Base-by-base conservation (phyloP, 768 basidiomycete species). In the Russula sp. region DNA sequence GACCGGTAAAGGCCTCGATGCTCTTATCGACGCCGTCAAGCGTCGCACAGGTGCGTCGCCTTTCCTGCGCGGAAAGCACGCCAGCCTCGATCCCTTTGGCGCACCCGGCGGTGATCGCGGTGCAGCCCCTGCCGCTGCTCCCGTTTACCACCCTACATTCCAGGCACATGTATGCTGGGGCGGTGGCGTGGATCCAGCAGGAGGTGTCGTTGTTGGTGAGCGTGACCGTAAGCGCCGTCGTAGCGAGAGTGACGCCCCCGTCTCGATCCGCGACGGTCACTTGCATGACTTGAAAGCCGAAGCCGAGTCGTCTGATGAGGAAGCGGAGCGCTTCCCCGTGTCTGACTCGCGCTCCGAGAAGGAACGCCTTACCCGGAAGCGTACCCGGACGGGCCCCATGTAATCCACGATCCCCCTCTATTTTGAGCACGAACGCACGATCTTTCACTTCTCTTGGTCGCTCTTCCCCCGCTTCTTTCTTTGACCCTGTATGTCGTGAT, bases 41-140 rank as follows among this genome's bases (percentile, higher is more conserved):
- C 80, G 79, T 65, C 75, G 76, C 32, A 80, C 76, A 1, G 80
- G 79, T 31, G 71, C 73, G 27, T 79, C 78, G 58, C 80, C 77
- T 53, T 81, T 81, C 71, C 73, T 82, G 51, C 76, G 81, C 52
- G 80, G 81, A 44, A 80, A 79, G 65, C 79, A 81, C 59, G 80
- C 78, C 32, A 79, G 78, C 66, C 74, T 82, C 53, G 80, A 80
- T 66, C 78, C 80, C 3, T 80, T 80, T 65, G 80, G 79, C 44
- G 74, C 77, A 22, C 73, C 74, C 10, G 73, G 72, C 61, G 68
- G 68, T 60, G 78, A 75, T 56, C 74, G 71, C 59, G 78, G 74
- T 34, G 68, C 55, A 35, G 64, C 68, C 0, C 63, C 66, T 53
- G 68, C 68, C 37, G 66, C 68, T 51, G 68, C 66, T 9, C 67